These are phyloP conservation scores for Phaeotremella fagi DNA, from an alignment of 768 basidiomycete species.

Conservation along the genomic window DNA sequence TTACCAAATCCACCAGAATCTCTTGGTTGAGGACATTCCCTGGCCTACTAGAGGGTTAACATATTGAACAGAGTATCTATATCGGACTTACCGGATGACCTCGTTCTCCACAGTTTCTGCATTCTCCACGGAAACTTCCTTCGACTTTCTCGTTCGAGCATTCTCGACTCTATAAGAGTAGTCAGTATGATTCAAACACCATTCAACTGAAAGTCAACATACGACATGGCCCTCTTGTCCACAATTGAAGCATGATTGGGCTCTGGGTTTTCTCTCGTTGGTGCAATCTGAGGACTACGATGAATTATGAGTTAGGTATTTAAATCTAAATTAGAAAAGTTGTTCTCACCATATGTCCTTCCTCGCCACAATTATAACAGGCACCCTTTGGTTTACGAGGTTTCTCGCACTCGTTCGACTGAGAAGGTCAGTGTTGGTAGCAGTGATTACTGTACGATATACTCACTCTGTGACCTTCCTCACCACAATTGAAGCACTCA, in stretches of 20 bases:
- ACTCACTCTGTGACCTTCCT: conserved; percentile 17
- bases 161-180: no score
- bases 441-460: not conserved
- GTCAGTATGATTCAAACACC: no score
- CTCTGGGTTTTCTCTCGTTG: no score
- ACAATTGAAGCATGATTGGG: no score
- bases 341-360: conserved; percentile 10
- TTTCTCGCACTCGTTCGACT: conserved; percentile 18
- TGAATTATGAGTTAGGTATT: no score
- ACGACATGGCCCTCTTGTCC: no score
- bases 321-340: no score
- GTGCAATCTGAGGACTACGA: no score
- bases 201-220: no score
- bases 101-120: conserved; percentile 8
- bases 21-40: conserved; percentile 12
- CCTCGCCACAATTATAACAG: not conserved
- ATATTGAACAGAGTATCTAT: not conserved
- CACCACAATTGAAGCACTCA: conserved; percentile 18
- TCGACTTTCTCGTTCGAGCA: no score
- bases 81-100: conserved; percentile 16
- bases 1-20: not conserved
- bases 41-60: not conserved
- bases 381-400: conserved; percentile 1
- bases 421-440: not conserved
- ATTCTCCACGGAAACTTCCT: conserved; percentile 5